Conservation (phyloP, 2,329 filamentous ascomycete genomes). For the Escovopsis sp. region DNA sequence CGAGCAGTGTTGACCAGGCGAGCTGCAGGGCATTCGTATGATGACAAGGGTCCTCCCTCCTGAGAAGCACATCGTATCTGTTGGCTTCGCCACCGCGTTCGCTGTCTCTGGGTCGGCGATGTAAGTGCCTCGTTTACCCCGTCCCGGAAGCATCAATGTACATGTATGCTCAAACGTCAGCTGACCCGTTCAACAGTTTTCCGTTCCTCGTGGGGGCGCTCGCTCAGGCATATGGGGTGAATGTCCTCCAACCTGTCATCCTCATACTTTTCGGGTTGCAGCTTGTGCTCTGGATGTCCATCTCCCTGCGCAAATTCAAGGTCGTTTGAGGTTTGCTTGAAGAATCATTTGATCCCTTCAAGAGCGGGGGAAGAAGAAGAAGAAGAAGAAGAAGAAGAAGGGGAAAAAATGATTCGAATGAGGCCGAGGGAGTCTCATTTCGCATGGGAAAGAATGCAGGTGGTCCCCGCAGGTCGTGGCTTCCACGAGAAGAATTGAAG, state of each 20-base stretch:
- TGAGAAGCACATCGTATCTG: slow-evolving; percentile 60
- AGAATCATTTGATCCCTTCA: background rate
- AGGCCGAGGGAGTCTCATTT: no score
- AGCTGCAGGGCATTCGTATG: slow-evolving; percentile 3
- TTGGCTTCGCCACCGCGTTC: slow-evolving; percentile 68
- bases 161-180: background rate
- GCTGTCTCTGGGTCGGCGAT: slow-evolving; percentile 59
- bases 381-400: no score
- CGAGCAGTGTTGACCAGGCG: background rate
- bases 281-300: slow-evolving; percentile 2
- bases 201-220: slow-evolving; percentile 56
- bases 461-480: no score
- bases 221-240: slow-evolving; percentile 41
- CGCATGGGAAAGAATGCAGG: no score
- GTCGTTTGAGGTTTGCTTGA: background rate
- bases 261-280: slow-evolving; percentile 26
- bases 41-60: slow-evolving; percentile 56
- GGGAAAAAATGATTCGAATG: no score
- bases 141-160: no score
- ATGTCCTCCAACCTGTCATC: slow-evolving; percentile 25
- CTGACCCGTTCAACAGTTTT: slow-evolving; percentile 17
- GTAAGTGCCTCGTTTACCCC: background rate
- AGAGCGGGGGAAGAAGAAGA: background rate
- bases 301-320: slow-evolving; percentile 3
- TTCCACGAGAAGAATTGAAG: no score